phyloP scores from a whole-genome alignment of 306 rosid species.

The Chamaecrista fasciculata region DNA sequence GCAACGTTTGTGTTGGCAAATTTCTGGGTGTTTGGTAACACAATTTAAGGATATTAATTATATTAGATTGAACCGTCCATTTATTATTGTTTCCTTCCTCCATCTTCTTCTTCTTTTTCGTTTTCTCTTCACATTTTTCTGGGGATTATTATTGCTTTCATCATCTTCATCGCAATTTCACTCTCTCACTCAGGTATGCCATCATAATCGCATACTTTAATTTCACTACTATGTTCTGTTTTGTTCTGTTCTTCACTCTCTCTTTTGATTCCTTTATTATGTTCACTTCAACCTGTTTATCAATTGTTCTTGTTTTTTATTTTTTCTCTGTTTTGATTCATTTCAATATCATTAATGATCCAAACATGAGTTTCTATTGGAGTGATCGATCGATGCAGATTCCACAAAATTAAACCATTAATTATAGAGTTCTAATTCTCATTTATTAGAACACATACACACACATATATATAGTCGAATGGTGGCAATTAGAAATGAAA shows the following conservation, averaged over 20 bases:
- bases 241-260: not conserved
- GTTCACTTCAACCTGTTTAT: not conserved
- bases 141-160: no score
- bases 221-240: not conserved
- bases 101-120: not conserved
- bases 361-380: not conserved
- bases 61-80: constrained; percentile 40
- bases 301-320: no score
- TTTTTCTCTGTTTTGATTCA: no score
- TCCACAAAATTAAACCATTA: no score
- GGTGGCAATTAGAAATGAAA: no score
- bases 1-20: constrained; percentile 25
- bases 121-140: no score
- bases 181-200: no score
- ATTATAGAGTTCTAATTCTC: no score
- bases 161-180: not conserved
- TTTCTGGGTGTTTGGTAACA: constrained; percentile 41
- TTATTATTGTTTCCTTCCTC: constrained; percentile 15
- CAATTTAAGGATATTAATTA: constrained; percentile 39
- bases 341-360: not conserved
- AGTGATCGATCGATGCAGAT: no score
- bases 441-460: no score
- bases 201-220: no score
- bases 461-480: no score
- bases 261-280: not conserved